phyloP scores from a whole-genome alignment of 179 eudicot species.

The Silene noctiflora region DNA sequence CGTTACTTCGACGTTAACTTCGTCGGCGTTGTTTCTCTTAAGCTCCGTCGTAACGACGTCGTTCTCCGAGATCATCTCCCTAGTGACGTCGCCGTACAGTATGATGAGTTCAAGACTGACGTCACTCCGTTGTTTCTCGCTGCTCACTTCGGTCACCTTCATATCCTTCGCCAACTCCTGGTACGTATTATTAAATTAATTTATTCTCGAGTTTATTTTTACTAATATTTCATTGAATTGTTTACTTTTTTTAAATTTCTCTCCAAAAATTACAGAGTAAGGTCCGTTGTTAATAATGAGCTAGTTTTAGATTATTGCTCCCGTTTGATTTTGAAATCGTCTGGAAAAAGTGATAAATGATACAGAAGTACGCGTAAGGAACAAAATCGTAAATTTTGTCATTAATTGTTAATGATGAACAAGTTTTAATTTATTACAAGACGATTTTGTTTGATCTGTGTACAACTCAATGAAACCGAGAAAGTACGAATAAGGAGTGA shows the following conservation, averaged over 20 bases:
- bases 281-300: too few relatives aligned
- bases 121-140: constrained; percentile 82
- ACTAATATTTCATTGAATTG: background rate
- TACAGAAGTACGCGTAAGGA: too few relatives aligned
- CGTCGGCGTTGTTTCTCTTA: constrained; percentile 61
- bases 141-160: constrained; percentile 50
- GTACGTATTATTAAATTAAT: constrained; percentile 27
- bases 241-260: too few relatives aligned
- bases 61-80: constrained; percentile 47
- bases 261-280: too few relatives aligned
- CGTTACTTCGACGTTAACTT: constrained; percentile 66
- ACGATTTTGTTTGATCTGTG: too few relatives aligned
- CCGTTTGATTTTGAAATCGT: too few relatives aligned
- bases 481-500: background rate
- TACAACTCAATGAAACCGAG: too few relatives aligned
- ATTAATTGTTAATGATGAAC: too few relatives aligned
- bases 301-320: too few relatives aligned
- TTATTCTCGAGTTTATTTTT: background rate
- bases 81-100: constrained; percentile 44
- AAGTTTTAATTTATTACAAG: too few relatives aligned
- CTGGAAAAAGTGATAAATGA: too few relatives aligned
- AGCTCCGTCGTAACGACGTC: constrained; percentile 51
- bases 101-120: constrained; percentile 64
- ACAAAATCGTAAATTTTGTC: too few relatives aligned
- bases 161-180: constrained; percentile 64